Evolutionary conservation across 225 moss, liverwort and hornwort genomes (phyloP).

Genomic region (Bryum argenteum): DNA sequence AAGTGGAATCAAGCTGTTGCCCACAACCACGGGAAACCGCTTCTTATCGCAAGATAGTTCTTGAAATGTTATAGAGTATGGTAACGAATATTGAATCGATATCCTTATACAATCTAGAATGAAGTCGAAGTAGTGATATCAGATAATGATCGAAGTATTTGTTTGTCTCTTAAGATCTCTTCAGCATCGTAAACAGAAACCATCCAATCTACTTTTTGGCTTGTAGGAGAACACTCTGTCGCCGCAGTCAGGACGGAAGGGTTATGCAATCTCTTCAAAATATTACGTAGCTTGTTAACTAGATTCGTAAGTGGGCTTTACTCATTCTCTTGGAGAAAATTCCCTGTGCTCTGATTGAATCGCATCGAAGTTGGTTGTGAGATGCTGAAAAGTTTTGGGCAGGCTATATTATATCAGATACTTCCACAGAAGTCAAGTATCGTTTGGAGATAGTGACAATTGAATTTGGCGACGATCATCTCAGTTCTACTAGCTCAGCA

Average conservation of each 20-base stretch:
- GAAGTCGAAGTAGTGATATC: neutral
- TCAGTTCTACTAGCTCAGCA: neutral
- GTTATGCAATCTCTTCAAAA: no score
- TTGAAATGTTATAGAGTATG: neutral
- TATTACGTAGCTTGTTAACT: no score
- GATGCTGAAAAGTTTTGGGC: neutral
- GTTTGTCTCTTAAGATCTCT: neutral
- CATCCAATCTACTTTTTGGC: neutral
- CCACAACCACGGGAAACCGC: neutral
- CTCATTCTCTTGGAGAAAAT: no score
- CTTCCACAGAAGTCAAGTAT: neutral
- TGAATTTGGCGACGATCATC: neutral
- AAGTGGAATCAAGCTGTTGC: neutral
- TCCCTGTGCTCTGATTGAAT: neutral
- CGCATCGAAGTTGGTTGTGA: neutral
- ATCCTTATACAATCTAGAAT: neutral
- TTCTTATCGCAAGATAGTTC: neutral
- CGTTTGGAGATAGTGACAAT: neutral
- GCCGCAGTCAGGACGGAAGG: neutral
- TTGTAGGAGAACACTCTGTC: neutral
- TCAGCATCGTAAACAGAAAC: neutral
- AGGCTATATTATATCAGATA: no score
- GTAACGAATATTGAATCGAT: neutral
- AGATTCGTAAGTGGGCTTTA: no score
- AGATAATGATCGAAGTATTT: neutral